Evolutionary conservation across 2,329 filamentous ascomycete species (phyloP), one percentile per base, ranked within the genome.

Genomic region (Cladosporium colombiae): DNA sequence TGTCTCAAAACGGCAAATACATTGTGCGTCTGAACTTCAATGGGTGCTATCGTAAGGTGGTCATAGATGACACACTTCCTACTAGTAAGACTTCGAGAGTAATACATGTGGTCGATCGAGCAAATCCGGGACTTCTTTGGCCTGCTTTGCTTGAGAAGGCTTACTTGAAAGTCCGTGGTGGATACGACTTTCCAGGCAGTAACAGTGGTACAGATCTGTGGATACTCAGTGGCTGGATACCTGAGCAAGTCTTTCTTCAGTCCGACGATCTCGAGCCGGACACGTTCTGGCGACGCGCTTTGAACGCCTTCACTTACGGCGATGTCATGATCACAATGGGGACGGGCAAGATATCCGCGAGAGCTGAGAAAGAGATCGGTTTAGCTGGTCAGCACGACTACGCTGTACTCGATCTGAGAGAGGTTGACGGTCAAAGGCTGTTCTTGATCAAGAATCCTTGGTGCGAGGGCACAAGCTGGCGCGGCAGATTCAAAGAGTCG

Each of bases 161-260:
- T 0, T 99, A 99, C 72, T 82, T 99, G 1, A 99, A 98, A 80
- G 88, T 98, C 13, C 87, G 94, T 65, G 95, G 95, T 31, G 95
- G 95, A 37, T 99, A 99, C 76, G 93, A 99, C 74, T 99, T 99
- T 70, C 94, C 95, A 0, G 95, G 95, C 8, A 98, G 95, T 74
- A 98, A 98, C 76, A 98, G 94, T 0, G 93, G 92, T 13, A 98
- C 94, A 2, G 95, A 99, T 78, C 80, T 99, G 4, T 96, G 92
- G 87, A 90, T 96, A 1, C 79, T 99, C 64, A 96, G 91, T 0
- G 94, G 95, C 33, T 99, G 95, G 95, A 93, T 99, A 59, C 95
- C 95, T 0, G 93, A 99, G 78, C 95, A 99, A 76, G 82, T 98
- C 1, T 97, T 97, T 72, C 82, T 98, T 1, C 93, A 97, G 74